Evolutionary conservation across 768 basidiomycete species (phyloP), one percentile per base, ranked within the genome.

Genomic region (Lactarius pseudohatsudake): DNA sequence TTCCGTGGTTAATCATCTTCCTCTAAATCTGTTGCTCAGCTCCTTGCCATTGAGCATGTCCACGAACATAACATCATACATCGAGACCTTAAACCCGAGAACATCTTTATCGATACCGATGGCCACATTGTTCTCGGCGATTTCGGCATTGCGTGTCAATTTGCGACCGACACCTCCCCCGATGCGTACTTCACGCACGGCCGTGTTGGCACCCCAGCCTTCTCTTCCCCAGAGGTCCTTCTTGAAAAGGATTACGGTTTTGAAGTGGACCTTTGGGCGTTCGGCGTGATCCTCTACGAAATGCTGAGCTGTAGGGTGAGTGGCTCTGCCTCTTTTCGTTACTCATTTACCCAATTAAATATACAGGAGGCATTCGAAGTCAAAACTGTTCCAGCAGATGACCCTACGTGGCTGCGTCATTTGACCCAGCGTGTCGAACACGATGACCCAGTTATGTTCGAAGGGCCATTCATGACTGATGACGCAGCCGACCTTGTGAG

Each of bases 41-140:
- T 69, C 11, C 57, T 69, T 56, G 66, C 68, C 22, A 59, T 69
- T n/a, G 68, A 67, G 28, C 47, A 66, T 8, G 94, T 98, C 2
- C 97, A 99, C 75, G 86, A 90, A 73, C 94, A 97, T 73, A 95
- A 96, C 28, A 98, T 99, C 75, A 96, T 99, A 58, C 97, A 99
- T 77, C 92, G 97, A 64, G 97, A 99, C 78, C 96, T 99, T 79
- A 99, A 98, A 75, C 97, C 96, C n/a, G 93, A 94, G 56, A 99
- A 99, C 76, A 85, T 99, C 20, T 84, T 99, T 22, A 93, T 92
- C 86, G 90, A 90, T 8, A 82, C 83, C 26, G 91, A 96, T 77
- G 87, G 91, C 54, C 85, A 85, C 66, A 84, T 85, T 68, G 94
- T 98, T 79, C 97, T 99, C 67, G 93, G 90, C 26, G 97, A 99